Base-by-base conservation (phyloP, 768 basidiomycete genomes). In the Hemileccinum impolitum region DNA sequence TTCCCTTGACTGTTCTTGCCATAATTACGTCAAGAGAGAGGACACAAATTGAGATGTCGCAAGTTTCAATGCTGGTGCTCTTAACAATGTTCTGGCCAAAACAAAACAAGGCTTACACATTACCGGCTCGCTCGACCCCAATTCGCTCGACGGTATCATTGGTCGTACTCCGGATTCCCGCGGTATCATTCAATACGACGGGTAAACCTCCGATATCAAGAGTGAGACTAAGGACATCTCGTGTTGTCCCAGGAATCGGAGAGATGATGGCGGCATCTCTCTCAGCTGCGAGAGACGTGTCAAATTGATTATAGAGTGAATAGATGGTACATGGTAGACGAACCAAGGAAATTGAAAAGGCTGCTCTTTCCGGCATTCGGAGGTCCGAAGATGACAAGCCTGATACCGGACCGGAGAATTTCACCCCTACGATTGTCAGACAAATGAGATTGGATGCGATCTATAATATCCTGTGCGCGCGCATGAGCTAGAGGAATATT, bases 321-420 rank as follows among this genome's bases (percentile, higher is more conserved):
- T 12, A n/a, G 30, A 39, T 1, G 31, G 18, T 10, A 17, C 34
- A 39, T 23, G 1, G 37, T 34, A 11, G 30, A 58, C 68, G 13
- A 57, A 85, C 92, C 88, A 12, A 95, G 72, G 63, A 84, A 91
- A 60, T 95, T 95, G 40, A 92, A 75, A 17, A 93, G 65, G 59
- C 85, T 90, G 60, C 90, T 93, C 70, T 95, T 96, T n/a, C 93
- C 94, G 1, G 87, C 91, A 58, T 96, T 96, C 0, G 94, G 90
- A 19, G 92, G 90, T 1, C 93, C 93, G 60, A 94, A 93, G 34
- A 96, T 94, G 13, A 89, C 85, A 9, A 95, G 73, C 39, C 81
- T 82, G 41, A 94, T 79, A 3, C 93, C 94, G 1, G 82, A 80
- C 12, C 90, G 82, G 51, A 94, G 71, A 43, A 95, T 82, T 64